phyloP scores from a whole-genome alignment of 1,139 yeast species.

The Torulaspora globosa region DNA sequence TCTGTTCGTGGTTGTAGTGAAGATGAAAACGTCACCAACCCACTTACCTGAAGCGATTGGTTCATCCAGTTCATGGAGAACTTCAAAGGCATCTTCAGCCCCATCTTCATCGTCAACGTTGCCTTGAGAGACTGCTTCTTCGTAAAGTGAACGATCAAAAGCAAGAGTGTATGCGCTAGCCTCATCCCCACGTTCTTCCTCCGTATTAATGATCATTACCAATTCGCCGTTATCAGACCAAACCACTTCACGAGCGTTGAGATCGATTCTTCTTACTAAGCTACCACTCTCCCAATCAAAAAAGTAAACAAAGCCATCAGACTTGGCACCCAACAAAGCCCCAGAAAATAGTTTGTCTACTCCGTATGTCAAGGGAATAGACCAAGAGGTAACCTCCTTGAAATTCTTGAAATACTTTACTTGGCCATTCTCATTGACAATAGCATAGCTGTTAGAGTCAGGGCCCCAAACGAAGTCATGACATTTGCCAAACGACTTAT shows the following conservation, averaged over 20 bases:
- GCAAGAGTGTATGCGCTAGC: conserved; percentile 79
- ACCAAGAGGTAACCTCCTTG: conserved; percentile 63
- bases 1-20: conserved; percentile 80
- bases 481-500: conserved; percentile 87
- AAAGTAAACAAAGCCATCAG: conserved; percentile 75
- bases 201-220: conserved; percentile 66
- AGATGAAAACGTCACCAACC: conserved; percentile 95
- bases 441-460: conserved; percentile 83
- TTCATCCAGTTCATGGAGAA: conserved; percentile 76
- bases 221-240: conserved; percentile 96
- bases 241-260: conserved; percentile 72
- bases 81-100: conserved; percentile 80
- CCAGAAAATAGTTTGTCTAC: conserved; percentile 87
- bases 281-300: conserved; percentile 91
- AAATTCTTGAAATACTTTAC: conserved; percentile 79
- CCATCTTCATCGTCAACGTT: conserved; percentile 77
- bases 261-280: conserved; percentile 78
- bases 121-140: conserved; percentile 57
- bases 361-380: conserved; percentile 64
- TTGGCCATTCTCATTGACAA: conserved; percentile 62
- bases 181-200: conserved; percentile 26
- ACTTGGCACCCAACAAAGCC: conserved; percentile 72
- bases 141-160: conserved; percentile 64
- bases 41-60: conserved; percentile 84
- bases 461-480: conserved; percentile 92